Percentiles rank a stretch among this genome's conserved stretches.
Conservation (phyloP, 2,329 filamentous ascomycete genomes). For the Fusarium nisikadoi region DNA sequence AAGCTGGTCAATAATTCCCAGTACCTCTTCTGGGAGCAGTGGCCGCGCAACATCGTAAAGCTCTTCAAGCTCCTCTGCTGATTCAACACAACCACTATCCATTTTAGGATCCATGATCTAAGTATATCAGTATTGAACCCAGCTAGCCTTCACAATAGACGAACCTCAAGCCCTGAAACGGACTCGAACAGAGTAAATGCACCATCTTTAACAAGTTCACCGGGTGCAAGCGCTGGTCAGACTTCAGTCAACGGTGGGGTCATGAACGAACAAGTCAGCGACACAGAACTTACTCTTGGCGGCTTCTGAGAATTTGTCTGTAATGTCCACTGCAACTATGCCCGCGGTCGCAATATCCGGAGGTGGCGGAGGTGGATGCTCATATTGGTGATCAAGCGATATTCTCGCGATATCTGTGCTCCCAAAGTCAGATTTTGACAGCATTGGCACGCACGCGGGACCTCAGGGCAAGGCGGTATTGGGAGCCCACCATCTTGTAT, state of each 20-base stretch:
- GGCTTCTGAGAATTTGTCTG: constrained; percentile 64
- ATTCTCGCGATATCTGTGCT: constrained; percentile 54
- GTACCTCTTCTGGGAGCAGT: constrained; percentile 79
- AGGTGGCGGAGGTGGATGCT: constrained; percentile 48
- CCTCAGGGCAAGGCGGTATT: constrained; percentile 11
- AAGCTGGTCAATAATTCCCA: constrained; percentile 95
- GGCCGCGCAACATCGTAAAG: constrained; percentile 78
- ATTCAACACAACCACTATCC: constrained; percentile 88
- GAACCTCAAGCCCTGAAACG: constrained; percentile 83
- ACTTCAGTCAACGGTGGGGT: constrained; percentile 38
- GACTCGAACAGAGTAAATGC: constrained; percentile 94
- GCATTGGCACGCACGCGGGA: constrained; percentile 11
- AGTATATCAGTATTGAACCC: not conserved
- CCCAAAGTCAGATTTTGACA: constrained; percentile 42
- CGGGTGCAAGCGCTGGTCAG: constrained; percentile 74
- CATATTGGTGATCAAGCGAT: constrained; percentile 51
- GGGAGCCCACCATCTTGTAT: constrained; percentile 50
- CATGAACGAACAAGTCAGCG: constrained; percentile 4
- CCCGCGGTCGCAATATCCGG: constrained; percentile 59
- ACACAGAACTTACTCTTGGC: constrained; percentile 58
- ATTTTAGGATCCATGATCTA: constrained; percentile 99
- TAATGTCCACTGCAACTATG: constrained; percentile 68
- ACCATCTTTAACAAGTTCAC: constrained; percentile 92
- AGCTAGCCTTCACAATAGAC: constrained; percentile 7
- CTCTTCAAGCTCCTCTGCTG: constrained; percentile 84